Conservation (phyloP, 2,329 filamentous ascomycete genomes). For the Pseudovirgaria hyperparasitica region DNA sequence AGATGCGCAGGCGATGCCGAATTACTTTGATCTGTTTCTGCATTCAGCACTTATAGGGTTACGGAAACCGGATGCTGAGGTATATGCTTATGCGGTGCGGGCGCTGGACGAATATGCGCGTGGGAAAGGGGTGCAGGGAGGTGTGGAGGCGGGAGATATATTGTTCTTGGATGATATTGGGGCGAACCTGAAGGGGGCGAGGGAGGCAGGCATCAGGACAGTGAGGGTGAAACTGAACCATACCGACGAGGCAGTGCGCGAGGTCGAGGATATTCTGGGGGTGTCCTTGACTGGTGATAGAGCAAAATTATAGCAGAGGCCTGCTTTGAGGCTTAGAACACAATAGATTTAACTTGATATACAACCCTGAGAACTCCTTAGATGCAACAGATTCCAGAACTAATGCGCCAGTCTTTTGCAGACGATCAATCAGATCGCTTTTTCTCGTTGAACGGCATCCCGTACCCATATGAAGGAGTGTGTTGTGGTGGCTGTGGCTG, state of each 20-base stretch:
- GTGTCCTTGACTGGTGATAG: conserved; percentile 34
- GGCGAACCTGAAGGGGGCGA: conserved; percentile 75
- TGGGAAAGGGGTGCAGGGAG: conserved; percentile 39
- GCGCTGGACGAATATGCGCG: conserved; percentile 52
- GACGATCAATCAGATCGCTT: too few species aligned
- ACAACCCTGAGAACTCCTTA: too few species aligned
- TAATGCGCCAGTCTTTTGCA: too few species aligned
- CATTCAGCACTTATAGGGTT: conserved; percentile 77
- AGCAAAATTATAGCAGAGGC: neutral
- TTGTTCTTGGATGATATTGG: conserved; percentile 92
- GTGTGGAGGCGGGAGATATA: conserved; percentile 53
- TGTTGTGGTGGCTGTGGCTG: too few species aligned
- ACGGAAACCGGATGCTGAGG: conserved; percentile 71
- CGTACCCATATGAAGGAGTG: too few species aligned
- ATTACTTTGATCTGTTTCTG: conserved; percentile 75
- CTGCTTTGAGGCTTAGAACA: too few species aligned
- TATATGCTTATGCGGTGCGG: conserved; percentile 63
- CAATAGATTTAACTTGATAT: too few species aligned
- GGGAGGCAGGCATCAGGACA: conserved; percentile 61
- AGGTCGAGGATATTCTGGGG: conserved; percentile 65
- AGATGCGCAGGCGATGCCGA: conserved; percentile 39
- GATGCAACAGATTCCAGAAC: too few species aligned
- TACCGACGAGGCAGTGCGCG: conserved; percentile 67
- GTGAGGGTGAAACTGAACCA: conserved; percentile 74
- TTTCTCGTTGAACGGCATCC: too few species aligned